Evolutionary conservation across 108 stramenopile genomes (phyloP), one percentile per base, ranked within the genome.

Genomic region (Schizochytrium sp.): DNA sequence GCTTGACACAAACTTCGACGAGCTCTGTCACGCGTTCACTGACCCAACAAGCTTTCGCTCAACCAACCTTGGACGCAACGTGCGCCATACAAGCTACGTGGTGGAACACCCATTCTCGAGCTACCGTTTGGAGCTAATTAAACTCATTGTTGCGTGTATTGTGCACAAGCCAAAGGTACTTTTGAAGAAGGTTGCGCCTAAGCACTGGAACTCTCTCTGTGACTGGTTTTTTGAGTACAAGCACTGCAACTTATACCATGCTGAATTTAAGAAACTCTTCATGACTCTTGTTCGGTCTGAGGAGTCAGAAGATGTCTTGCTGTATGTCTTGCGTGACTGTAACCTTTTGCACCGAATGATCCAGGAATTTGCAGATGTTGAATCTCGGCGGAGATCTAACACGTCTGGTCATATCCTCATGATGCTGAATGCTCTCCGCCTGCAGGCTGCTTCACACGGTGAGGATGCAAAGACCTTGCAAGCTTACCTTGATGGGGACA

Each of bases 141-240:
- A 83, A 53, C 76, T 83, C 76, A 83, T 83, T 28, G 76, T 83
- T 17, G 76, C 76, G 10, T 83, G 76, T 50, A 55, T 83, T 1
- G 47, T 55, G 15, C 76, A 83, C 53, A 83, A 83, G 28, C 76
- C 76, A 17, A 83, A 83, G 53, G 53, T 10, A 10, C 76, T 83
- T 83, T 55, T 83, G 47, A 49, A 49, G 28, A 83, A 83, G 76
- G 50, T 83, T 17, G 76, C 47, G 76, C 50, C 47, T 42, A 28
- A 28, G n/a, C 53, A 55, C 76, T 83, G 76, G 76, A 17, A 55
- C 15, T 55, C 47, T 8, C 47, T 55, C 8, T 55, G 50, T 53
- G 0, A 83, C 50, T 83, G 76, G 76, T 83, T 83, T 53, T 83
- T 83, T 3, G 50, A 83, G 28, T 83, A 83, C 47, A 10, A 49